A percentile compares a stretch with the other conserved stretches of the same genome.
Evolutionary conservation across 805 yeast genomes (phyloP).

Genomic region (Cyberlindnera galapagoensis): DNA sequence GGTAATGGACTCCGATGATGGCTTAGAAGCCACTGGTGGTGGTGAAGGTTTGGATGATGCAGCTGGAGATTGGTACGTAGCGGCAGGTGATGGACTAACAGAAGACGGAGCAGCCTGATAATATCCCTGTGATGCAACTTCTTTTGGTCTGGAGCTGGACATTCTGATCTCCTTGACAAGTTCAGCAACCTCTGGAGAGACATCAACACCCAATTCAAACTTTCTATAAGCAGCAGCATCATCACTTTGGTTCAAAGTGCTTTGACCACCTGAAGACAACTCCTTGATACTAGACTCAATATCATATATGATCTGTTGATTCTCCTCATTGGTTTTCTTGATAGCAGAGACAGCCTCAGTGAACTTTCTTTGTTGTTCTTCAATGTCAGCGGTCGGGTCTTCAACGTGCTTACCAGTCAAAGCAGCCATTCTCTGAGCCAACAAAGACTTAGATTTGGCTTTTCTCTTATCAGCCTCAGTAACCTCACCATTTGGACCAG

Average conservation of each 20-base stretch:
- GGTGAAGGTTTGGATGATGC: conserved; percentile 11
- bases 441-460: conserved; percentile 70
- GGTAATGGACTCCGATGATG: conserved; percentile 22
- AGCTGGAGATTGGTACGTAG: conserved; percentile 10
- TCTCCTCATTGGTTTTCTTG: conserved; percentile 47
- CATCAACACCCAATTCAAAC: conserved; percentile 81
- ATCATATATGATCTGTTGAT: conserved; percentile 58
- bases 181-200: conserved; percentile 56
- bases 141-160: too few relatives aligned
- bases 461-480: conserved; percentile 80
- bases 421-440: conserved; percentile 87
- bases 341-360: conserved; percentile 45
- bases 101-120: conserved; percentile 5
- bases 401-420: conserved; percentile 69
- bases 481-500: conserved; percentile 81
- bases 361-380: conserved; percentile 31
- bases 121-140: too few relatives aligned
- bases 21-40: conserved; percentile 15
- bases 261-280: conserved; percentile 38
- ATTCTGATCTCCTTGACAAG: conserved; percentile 53
- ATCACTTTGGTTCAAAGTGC: conserved; percentile 22
- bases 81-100: conserved; percentile 3
- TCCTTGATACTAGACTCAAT: conserved; percentile 66
- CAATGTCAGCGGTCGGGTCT: conserved; percentile 32
- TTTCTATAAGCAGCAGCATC: conserved; percentile 51